A percentile compares a stretch with the other conserved stretches of the same genome.
These are phyloP conservation scores for Trifolium pratense DNA, from an alignment of 306 rosid species.

Conservation along the genomic window DNA sequence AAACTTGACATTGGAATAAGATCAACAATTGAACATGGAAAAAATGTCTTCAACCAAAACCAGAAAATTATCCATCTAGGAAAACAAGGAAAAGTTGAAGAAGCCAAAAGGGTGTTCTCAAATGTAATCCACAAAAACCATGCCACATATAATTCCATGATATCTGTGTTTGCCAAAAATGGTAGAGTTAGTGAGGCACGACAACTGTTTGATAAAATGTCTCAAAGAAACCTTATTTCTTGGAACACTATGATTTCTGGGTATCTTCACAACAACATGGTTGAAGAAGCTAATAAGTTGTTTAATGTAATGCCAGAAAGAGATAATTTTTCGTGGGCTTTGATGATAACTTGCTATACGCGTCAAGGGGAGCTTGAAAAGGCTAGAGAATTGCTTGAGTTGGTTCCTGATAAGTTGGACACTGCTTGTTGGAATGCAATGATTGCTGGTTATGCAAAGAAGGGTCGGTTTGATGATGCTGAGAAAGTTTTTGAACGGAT, in stretches of 20 bases:
- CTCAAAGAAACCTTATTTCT: conserved; percentile 65
- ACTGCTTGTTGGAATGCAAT: conserved; percentile 78
- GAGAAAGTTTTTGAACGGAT: conserved; percentile 64
- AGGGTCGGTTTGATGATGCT: conserved; percentile 63
- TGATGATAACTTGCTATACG: conserved; percentile 75
- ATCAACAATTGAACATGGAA: conserved; percentile 55
- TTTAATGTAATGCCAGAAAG: conserved; percentile 67
- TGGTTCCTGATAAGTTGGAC: conserved; percentile 71
- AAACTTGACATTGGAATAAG: conserved; percentile 34
- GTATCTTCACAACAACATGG: conserved; percentile 63
- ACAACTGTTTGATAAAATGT: conserved; percentile 70
- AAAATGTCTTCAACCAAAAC: conserved; percentile 58
- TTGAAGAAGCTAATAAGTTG: conserved; percentile 60
- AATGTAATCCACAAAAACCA: conserved; percentile 58
- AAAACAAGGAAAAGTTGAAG: conserved; percentile 67
- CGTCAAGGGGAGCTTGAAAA: conserved; percentile 66
- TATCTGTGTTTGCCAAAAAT: conserved; percentile 69
- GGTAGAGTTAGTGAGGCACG: conserved; percentile 68
- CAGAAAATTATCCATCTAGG: conserved; percentile 64
- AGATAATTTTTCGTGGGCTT: conserved; percentile 75
- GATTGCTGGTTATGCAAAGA: conserved; percentile 80
- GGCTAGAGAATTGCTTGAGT: conserved; percentile 66
- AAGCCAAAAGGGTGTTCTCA: conserved; percentile 65
- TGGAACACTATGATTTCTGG: conserved; percentile 87
- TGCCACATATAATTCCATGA: conserved; percentile 86